These are phyloP conservation scores for Tricholoma matsutake DNA, from an alignment of 768 basidiomycete species.

Conservation along the genomic window DNA sequence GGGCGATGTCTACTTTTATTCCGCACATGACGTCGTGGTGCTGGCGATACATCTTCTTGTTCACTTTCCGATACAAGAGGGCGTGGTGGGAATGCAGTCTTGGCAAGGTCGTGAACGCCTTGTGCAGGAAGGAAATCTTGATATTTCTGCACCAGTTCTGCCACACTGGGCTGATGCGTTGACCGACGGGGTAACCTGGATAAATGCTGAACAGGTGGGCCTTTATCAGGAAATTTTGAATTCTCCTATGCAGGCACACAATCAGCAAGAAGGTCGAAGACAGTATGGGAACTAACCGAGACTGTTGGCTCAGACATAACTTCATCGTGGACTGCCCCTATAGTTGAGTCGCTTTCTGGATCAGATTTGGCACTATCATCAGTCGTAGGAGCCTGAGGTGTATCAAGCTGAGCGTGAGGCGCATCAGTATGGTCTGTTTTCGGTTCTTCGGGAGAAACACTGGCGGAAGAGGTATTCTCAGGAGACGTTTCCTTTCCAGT, in stretches of 20 bases:
- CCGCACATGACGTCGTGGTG: slow-evolving; percentile 40
- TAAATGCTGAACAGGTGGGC: slow-evolving; percentile 29
- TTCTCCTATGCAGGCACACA: slow-evolving; percentile 5
- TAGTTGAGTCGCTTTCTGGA: slow-evolving; percentile 82
- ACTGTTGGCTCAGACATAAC: slow-evolving; percentile 20
- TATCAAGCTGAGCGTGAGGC: slow-evolving; percentile 5
- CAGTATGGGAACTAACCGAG: slow-evolving; percentile 14
- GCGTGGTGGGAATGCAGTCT: slow-evolving; percentile 63
- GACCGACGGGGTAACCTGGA: slow-evolving; percentile 67
- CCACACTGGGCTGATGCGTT: slow-evolving; percentile 61
- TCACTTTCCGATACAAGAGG: slow-evolving; percentile 77
- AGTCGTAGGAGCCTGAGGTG: slow-evolving; percentile 7
- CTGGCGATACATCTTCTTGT: slow-evolving; percentile 51
- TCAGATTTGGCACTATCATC: slow-evolving; percentile 45
- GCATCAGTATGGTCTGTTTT: slow-evolving; percentile 6
- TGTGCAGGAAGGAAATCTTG: slow-evolving; percentile 73
- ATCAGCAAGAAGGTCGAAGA: not conserved
- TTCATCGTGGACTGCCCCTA: slow-evolving; percentile 52
- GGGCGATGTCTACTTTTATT: slow-evolving; percentile 50
- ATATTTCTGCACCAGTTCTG: slow-evolving; percentile 82
- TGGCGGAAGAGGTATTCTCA: slow-evolving; percentile 1
- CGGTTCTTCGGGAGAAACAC: not conserved
- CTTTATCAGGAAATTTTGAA: slow-evolving; percentile 16
- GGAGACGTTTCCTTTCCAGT: slow-evolving; percentile 13
- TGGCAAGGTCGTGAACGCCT: slow-evolving; percentile 68